Evolutionary conservation across 176 grass and related monocot genomes (phyloP).

Genomic region (Aegilops bicornis): DNA sequence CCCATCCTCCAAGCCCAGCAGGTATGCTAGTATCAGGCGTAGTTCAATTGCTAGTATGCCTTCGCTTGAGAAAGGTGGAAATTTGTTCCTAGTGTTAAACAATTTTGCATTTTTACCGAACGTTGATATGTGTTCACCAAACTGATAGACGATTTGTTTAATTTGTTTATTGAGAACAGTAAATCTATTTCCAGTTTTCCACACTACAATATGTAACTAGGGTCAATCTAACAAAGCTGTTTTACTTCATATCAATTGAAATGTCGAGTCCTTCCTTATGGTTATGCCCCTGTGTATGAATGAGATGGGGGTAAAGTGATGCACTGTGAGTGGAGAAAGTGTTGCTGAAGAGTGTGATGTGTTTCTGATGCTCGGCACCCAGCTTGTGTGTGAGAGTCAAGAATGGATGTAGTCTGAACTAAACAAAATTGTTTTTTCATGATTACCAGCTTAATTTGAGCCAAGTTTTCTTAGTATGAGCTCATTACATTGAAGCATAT

Average conservation of each 20-base stretch:
- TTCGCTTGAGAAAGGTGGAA: background rate
- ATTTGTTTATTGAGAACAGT: background rate
- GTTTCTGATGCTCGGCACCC: background rate
- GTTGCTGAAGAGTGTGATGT: background rate
- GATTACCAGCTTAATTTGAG: slow-evolving; percentile 6
- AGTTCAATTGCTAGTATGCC: background rate
- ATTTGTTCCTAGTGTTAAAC: background rate
- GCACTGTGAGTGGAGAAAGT: background rate
- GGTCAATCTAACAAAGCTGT: no score
- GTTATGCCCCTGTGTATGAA: background rate
- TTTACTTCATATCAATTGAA: no score
- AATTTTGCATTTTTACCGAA: background rate
- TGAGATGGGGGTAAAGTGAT: background rate
- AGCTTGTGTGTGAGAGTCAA: background rate
- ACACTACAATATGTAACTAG: no score
- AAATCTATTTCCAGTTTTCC: no score
- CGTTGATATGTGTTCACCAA: background rate
- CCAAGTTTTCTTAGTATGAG: background rate
- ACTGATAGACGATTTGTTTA: background rate
- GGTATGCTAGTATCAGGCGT: background rate
- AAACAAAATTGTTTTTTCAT: background rate
- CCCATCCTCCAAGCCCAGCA: slow-evolving; percentile 19
- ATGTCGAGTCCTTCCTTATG: no score
- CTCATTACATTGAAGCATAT: background rate
- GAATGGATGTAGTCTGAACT: background rate